Conservation (phyloP, 768 basidiomycete genomes). For the Hemileccinum impolitum region DNA sequence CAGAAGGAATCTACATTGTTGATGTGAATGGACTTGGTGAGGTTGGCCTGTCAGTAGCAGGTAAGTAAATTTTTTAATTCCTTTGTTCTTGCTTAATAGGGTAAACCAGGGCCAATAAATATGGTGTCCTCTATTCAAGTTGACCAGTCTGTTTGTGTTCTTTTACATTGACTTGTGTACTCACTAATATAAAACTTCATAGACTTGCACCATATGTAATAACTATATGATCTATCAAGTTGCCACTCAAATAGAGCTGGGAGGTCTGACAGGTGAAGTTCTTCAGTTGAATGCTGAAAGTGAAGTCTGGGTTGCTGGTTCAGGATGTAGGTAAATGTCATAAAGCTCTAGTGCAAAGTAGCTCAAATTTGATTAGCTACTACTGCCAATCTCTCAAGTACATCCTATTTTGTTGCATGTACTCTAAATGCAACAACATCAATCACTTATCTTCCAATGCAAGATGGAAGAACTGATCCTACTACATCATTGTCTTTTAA, state of each 20-base stretch:
- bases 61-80: background rate
- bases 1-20: background rate
- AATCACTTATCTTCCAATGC: background rate
- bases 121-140: no score
- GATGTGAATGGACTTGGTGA: constrained; percentile 6
- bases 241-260: background rate
- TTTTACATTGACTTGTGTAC: no score
- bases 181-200: no score
- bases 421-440: background rate
- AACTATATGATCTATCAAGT: background rate
- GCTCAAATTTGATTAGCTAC: background rate
- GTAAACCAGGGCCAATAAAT: no score
- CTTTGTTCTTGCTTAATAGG: no score
- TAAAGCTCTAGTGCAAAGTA: no score
- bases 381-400: background rate
- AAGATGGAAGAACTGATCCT: background rate
- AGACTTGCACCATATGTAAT: background rate
- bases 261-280: background rate
- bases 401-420: constrained; percentile 8
- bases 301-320: no score
- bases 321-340: background rate
- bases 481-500: background rate
- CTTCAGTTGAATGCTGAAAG: background rate
- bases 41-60: background rate
- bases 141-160: no score